Evolutionary conservation across 768 basidiomycete genomes (phyloP).

Genomic region (Rhodotorula paludigena): DNA sequence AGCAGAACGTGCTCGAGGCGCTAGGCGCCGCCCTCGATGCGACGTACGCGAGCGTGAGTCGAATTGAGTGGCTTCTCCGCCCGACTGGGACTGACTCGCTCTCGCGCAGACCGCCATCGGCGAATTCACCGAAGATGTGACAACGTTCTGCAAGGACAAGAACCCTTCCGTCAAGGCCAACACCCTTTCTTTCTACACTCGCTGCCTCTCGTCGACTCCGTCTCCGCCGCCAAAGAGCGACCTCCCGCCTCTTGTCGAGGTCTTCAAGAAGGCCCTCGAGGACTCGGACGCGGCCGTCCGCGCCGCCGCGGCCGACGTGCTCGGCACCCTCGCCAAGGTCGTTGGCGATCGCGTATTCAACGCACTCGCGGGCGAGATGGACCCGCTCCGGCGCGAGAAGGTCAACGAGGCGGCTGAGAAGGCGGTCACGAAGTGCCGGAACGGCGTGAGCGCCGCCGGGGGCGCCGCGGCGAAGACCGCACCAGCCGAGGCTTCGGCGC

Average conservation of each 20-base stretch:
- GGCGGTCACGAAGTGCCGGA: conserved; percentile 84
- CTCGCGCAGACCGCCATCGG: conserved; percentile 63
- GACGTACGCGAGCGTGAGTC: conserved; percentile 70
- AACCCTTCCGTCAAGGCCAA: conserved; percentile 97
- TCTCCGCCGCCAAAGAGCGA: conserved; percentile 67
- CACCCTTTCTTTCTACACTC: conserved; percentile 75
- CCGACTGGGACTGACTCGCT: neutral
- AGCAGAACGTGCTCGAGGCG: conserved; percentile 79
- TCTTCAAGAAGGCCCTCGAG: conserved; percentile 68
- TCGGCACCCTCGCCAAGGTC: conserved; percentile 93
- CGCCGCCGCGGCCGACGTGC: conserved; percentile 76
- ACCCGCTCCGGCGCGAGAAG: conserved; percentile 81
- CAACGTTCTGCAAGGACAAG: conserved; percentile 72
- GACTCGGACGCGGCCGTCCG: conserved; percentile 85
- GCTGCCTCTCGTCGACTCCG: conserved; percentile 68
- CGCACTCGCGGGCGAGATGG: conserved; percentile 74
- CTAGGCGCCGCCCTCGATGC: conserved; percentile 85
- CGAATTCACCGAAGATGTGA: conserved; percentile 77
- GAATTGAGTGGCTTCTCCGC: neutral
- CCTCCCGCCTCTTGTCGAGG: conserved; percentile 74
- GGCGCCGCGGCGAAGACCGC: conserved; percentile 43
- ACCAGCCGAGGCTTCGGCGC: conserved; percentile 41
- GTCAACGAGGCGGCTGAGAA: conserved; percentile 90
- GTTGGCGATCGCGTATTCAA: conserved; percentile 87
- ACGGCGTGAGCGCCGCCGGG: conserved; percentile 39